Percentiles rank a stretch among this genome's conserved stretches.
These are phyloP conservation scores for Bullera alba DNA, from an alignment of 768 basidiomycete species.

Conservation along the genomic window DNA sequence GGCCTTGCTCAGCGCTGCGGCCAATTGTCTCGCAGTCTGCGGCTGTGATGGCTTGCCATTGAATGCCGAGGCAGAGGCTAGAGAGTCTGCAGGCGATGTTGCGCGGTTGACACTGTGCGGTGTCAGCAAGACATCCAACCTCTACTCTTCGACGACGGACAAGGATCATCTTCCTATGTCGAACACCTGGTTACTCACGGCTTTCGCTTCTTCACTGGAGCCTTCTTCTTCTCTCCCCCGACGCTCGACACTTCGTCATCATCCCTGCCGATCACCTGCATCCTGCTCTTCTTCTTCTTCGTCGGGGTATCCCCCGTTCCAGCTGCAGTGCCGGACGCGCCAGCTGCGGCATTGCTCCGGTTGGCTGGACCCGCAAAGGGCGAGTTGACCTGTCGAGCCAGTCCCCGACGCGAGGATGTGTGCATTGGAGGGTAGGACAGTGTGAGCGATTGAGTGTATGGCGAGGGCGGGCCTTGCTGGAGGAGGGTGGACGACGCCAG, in stretches of 20 bases:
- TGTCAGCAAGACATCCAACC: neutral
- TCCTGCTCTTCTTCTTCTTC: constrained; percentile 39
- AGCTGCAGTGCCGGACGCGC: neutral
- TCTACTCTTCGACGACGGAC: neutral
- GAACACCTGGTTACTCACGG: constrained; percentile 22
- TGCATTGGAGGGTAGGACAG: constrained; percentile 14
- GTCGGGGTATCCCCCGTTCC: constrained; percentile 33
- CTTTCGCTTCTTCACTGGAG: constrained; percentile 28
- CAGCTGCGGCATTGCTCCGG: constrained; percentile 1
- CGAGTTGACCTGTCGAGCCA: constrained; percentile 31
- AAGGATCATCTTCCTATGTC: neutral
- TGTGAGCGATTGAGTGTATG: constrained; percentile 34
- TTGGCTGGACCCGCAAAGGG: constrained; percentile 13
- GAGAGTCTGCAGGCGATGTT: constrained; percentile 34
- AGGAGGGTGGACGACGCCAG: constrained; percentile 43
- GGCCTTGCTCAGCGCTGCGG: constrained; percentile 29
- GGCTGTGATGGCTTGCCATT: constrained; percentile 22
- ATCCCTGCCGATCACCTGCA: constrained; percentile 23
- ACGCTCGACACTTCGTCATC: constrained; percentile 34
- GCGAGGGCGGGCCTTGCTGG: constrained; percentile 27
- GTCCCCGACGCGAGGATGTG: constrained; percentile 15
- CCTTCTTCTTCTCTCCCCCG: constrained; percentile 27
- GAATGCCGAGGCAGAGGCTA: constrained; percentile 33
- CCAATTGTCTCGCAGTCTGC: constrained; percentile 36
- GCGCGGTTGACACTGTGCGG: constrained; percentile 24